Evolutionary conservation across 495 filamentous ascomycete species (phyloP).

Genomic region (Talaromyces borbonicus): DNA sequence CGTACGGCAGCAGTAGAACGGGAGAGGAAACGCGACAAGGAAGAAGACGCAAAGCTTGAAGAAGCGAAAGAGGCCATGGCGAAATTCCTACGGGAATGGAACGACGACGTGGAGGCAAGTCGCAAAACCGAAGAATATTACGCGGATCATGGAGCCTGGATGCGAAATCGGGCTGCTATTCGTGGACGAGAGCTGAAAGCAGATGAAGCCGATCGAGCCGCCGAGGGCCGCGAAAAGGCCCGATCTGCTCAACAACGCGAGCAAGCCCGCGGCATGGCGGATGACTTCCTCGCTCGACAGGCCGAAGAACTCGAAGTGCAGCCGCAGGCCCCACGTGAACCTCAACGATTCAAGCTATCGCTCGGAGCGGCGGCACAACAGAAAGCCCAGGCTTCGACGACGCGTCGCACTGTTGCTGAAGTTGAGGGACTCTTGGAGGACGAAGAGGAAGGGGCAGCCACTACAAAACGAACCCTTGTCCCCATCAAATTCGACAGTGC

Average conservation of each 20-base stretch:
- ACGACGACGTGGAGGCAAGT: constrained; percentile 72
- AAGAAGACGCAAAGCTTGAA: constrained; percentile 48
- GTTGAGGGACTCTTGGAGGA: constrained; percentile 91
- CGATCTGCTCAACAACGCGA: constrained; percentile 62
- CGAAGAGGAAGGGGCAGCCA: constrained; percentile 70
- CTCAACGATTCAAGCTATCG: constrained; percentile 86
- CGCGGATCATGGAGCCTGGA: constrained; percentile 72
- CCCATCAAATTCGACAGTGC: constrained; percentile 87
- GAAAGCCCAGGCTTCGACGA: constrained; percentile 62
- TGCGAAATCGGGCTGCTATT: constrained; percentile 66
- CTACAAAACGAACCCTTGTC: constrained; percentile 68
- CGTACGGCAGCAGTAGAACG: constrained; percentile 75
- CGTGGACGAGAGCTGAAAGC: constrained; percentile 59
- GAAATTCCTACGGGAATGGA: constrained; percentile 68
- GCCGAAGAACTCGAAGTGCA: constrained; percentile 65
- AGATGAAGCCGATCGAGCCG: constrained; percentile 72
- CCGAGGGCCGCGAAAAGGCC: constrained; percentile 65
- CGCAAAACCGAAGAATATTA: constrained; percentile 77
- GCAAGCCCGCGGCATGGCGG: constrained; percentile 75
- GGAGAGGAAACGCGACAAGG: constrained; percentile 66
- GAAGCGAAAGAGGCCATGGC: constrained; percentile 61
- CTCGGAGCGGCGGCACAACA: constrained; percentile 80
- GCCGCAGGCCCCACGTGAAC: constrained; percentile 53
- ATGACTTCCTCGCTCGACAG: constrained; percentile 84
- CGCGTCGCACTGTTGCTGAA: constrained; percentile 77